A percentile compares a stretch with the other conserved stretches of the same genome.
Conservation (phyloP, 2,329 filamentous ascomycete species). For the Claviceps lovelessii region DNA sequence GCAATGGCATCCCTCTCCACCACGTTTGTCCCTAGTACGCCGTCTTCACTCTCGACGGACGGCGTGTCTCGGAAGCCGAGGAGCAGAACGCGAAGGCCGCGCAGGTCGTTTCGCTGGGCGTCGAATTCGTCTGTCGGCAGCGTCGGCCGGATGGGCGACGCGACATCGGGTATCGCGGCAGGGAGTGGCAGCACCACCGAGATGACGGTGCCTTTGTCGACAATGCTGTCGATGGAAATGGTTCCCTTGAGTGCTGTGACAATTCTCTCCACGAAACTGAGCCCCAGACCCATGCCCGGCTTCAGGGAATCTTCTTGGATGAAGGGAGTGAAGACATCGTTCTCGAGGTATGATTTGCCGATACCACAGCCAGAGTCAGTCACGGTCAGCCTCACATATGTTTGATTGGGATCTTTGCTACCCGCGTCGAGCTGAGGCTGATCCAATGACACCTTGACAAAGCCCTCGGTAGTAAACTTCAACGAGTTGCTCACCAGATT, state of each 20-base stretch:
- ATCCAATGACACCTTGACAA: constrained; percentile 16
- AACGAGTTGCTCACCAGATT: constrained; percentile 49
- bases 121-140: constrained; percentile 16
- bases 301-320: constrained; percentile 47
- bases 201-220: constrained; percentile 23
- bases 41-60: constrained; percentile 1
- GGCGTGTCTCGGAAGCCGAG: constrained; percentile 10
- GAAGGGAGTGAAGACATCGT: constrained; percentile 49
- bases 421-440: neutral
- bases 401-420: constrained; percentile 9
- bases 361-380: constrained; percentile 55
- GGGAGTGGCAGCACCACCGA: constrained; percentile 19
- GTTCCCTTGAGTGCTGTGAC: constrained; percentile 43
- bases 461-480: constrained; percentile 37
- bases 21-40: constrained; percentile 3
- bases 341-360: constrained; percentile 43
- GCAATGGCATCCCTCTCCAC: constrained; percentile 3
- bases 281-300: constrained; percentile 47
- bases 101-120: constrained; percentile 15
- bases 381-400: constrained; percentile 28
- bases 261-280: constrained; percentile 49
- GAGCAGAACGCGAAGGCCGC: constrained; percentile 17
- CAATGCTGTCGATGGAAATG: constrained; percentile 39
- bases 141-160: neutral
- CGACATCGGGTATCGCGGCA: neutral